These are phyloP conservation scores for Quercus parvula DNA, from an alignment of 306 rosid species.

Conservation along the genomic window DNA sequence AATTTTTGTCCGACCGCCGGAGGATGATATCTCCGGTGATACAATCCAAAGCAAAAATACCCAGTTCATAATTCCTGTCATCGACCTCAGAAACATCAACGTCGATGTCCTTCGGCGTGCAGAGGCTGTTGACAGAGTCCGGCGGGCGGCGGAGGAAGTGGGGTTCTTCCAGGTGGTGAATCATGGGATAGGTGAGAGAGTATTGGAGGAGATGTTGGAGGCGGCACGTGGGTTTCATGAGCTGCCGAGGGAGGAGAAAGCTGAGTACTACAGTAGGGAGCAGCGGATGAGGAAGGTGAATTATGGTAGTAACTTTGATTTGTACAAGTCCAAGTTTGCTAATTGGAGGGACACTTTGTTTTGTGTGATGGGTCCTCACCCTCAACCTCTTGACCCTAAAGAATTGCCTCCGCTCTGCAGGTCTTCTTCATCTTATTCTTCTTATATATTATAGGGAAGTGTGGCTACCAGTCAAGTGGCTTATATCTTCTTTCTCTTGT, in stretches of 20 bases:
- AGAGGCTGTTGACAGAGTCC: constrained; percentile 13
- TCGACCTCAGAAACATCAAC: constrained; percentile 21
- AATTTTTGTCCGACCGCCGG: constrained; percentile 26
- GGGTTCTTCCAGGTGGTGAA: constrained; percentile 56
- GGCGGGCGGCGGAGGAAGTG: constrained; percentile 24
- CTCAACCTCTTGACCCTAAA: constrained; percentile 20
- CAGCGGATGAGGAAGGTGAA: constrained; percentile 31
- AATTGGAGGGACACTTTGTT: constrained; percentile 46
- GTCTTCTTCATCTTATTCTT: constrained; percentile 6
- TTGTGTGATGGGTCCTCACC: constrained; percentile 39
- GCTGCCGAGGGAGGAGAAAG: constrained; percentile 33
- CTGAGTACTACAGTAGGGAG: constrained; percentile 29
- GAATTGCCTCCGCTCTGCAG: constrained; percentile 37
- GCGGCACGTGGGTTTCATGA: constrained; percentile 49
- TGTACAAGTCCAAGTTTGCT: constrained; percentile 38
- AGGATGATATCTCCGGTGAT: not conserved
- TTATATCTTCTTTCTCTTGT: too few species aligned
- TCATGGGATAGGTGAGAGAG: constrained; percentile 27
- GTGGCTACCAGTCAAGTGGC: too few species aligned
- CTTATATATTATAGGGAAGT: too few species aligned
- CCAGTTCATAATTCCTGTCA: constrained; percentile 29
- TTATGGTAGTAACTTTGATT: constrained; percentile 39
- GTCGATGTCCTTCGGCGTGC: not conserved
- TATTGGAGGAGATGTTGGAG: constrained; percentile 28
- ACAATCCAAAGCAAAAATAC: not conserved